These are phyloP conservation scores for Pulveroboletus ravenelii DNA, from an alignment of 768 basidiomycete genomes.

Conservation along the genomic window DNA sequence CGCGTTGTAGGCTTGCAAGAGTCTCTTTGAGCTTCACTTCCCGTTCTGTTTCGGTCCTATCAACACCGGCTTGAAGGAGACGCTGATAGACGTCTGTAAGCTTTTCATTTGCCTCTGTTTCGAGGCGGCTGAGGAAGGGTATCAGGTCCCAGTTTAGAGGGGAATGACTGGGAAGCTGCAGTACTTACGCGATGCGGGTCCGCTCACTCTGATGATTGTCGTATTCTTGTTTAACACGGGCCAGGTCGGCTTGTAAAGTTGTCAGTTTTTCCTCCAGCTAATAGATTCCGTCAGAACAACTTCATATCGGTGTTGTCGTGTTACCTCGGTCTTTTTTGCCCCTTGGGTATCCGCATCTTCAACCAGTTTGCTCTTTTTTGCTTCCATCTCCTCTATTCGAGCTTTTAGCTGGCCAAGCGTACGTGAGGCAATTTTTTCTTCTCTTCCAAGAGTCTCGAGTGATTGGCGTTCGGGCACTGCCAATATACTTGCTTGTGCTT, in stretches of 20 bases:
- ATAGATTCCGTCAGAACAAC: neutral
- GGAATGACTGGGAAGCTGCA: neutral
- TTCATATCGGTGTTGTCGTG: no score
- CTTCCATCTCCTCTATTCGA: conserved; percentile 59
- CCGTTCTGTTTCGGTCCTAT: conserved; percentile 80
- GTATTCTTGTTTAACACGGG: conserved; percentile 65
- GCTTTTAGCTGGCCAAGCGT: conserved; percentile 62
- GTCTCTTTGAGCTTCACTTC: conserved; percentile 85
- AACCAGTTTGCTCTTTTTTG: conserved; percentile 50
- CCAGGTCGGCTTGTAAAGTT: conserved; percentile 56
- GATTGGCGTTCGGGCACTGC: conserved; percentile 86
- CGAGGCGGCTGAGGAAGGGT: conserved; percentile 61
- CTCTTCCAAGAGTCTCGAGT: conserved; percentile 73
- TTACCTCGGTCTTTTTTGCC: conserved; percentile 56
- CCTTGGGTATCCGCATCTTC: conserved; percentile 50
- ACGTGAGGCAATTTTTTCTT: conserved; percentile 71
- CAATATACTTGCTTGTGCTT: conserved; percentile 70
- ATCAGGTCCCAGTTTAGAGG: neutral
- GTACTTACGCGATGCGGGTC: conserved; percentile 61
- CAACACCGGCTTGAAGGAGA: conserved; percentile 85
- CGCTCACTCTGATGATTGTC: conserved; percentile 85
- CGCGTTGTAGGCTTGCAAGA: conserved; percentile 72
- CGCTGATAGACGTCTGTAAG: conserved; percentile 77
- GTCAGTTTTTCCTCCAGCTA: conserved; percentile 59
- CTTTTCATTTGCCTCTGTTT: conserved; percentile 90